Base-by-base conservation (phyloP, 176 grass and related monocot species). In the Carex littledalei region DNA sequence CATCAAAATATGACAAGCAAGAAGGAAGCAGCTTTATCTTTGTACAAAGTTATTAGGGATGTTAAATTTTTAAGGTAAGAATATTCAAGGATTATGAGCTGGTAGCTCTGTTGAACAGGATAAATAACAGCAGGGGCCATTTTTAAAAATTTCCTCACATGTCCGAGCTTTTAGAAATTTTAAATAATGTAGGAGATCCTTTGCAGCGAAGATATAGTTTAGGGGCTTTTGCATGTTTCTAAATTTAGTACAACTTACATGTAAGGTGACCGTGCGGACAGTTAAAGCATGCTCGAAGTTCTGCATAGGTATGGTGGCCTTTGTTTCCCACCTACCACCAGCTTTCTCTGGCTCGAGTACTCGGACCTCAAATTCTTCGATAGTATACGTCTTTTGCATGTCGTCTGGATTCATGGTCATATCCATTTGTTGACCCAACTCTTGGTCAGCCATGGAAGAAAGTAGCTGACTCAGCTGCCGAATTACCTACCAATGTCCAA, bases 351-450 rank as follows among this genome's bases (percentile, higher is more conserved):
- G 71, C 67, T 90, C 89, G 79, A 97, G 85, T 86, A 98, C 85
- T 8, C 95, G 92, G 68, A 98, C 89, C 77, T 98, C 95, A 82
- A 94, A 98, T 88, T 94, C 95, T 87, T 98, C 95, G 57, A 98
- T 72, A 76, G 85, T 87, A 74, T 94, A 93, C 14, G 81, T 88
- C 85, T 98, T 93, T 91, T 94, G 95, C 41, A 91, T 80, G 83
- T 93, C 92, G 79, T 94, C 92, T 41, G 86, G 87, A 82, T 41
- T 91, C 66, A 79, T 55, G 85, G 80, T 85, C 66, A 93, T 91
- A 0, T 98, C 95, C 59, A 87, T 87, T 81, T 93, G 87, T 77
- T 93, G 88, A 63, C 79, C 82, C 29, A 88, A 70, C 84, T 98
- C 95, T 88, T 91, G 89, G 84, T 98, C 95, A 85, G 84, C 71